These are phyloP conservation scores for Ophiostoma fasciatum DNA, from an alignment of 2,329 filamentous ascomycete species.

Conservation along the genomic window DNA sequence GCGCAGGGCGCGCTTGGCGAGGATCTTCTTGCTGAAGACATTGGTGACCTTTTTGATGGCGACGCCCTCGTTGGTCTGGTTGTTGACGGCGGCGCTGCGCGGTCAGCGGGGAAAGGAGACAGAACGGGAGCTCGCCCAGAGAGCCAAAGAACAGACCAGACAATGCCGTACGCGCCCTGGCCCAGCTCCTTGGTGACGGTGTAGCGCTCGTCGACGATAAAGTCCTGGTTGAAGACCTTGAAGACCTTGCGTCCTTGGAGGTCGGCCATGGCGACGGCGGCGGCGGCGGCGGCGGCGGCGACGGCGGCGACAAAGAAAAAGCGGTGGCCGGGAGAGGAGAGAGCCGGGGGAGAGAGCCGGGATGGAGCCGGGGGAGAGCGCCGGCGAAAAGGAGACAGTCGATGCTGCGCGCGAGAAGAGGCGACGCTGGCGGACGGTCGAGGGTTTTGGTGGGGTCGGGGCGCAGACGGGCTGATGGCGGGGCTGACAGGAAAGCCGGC, in stretches of 20 bases:
- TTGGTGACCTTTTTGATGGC: conserved; percentile 99
- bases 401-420: neutral
- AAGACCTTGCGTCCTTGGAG: conserved; percentile 63
- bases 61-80: conserved; percentile 78
- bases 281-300: neutral
- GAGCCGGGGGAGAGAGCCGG: too few relatives aligned
- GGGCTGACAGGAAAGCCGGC: conserved; percentile 4
- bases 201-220: conserved; percentile 95
- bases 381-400: too few relatives aligned
- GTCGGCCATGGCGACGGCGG: conserved; percentile 18
- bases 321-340: neutral
- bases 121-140: too few relatives aligned
- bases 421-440: too few relatives aligned
- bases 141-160: conserved; percentile 81
- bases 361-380: too few relatives aligned
- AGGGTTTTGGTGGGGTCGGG: conserved; percentile 1
- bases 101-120: neutral
- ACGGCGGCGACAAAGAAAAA: too few relatives aligned
- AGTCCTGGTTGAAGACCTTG: conserved; percentile 99
- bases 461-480: conserved; percentile 2
- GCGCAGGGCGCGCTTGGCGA: conserved; percentile 91
- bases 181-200: conserved; percentile 97
- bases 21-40: conserved; percentile 99
- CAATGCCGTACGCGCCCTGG: conserved; percentile 96
- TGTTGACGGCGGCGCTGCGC: conserved; percentile 76